phyloP scores from a whole-genome alignment of 2,329 filamentous ascomycete genomes.

The Aphanoascus verrucosus region DNA sequence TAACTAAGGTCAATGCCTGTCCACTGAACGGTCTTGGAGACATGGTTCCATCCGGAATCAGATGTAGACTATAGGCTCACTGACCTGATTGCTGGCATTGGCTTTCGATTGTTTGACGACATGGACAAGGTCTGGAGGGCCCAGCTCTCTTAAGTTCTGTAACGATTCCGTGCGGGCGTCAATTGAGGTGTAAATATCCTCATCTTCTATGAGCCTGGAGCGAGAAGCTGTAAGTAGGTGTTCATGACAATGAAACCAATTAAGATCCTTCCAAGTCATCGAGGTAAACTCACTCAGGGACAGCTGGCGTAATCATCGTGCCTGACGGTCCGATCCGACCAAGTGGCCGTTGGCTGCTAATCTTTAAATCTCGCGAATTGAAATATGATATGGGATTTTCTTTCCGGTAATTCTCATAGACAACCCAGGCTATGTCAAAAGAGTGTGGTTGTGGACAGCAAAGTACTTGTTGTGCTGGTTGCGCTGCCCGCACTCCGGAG shows the following conservation, averaged over 20 bases:
- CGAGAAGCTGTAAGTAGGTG: background rate
- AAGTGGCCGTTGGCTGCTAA: background rate
- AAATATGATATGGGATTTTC: background rate
- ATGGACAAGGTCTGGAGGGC: slow-evolving; percentile 90
- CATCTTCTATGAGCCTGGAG: slow-evolving; percentile 79
- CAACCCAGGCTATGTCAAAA: background rate
- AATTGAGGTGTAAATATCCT: slow-evolving; percentile 72
- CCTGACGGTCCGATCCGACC: slow-evolving; percentile 5
- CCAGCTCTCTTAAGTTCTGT: slow-evolving; percentile 75
- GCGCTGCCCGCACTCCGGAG: background rate
- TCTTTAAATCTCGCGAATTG: background rate
- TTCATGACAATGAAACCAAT: background rate
- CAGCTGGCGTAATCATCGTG: slow-evolving; percentile 62
- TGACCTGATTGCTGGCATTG: slow-evolving; percentile 47
- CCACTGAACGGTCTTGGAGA: no score
- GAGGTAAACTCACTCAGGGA: slow-evolving; percentile 54
- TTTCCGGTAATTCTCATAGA: background rate
- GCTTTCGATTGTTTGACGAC: slow-evolving; percentile 66
- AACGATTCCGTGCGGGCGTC: slow-evolving; percentile 87
- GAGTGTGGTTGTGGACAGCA: background rate
- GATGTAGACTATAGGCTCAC: background rate
- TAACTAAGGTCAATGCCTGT: no score
- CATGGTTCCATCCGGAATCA: slow-evolving; percentile 5
- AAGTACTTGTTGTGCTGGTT: background rate
- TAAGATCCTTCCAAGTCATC: background rate